Evolutionary conservation across 75 land plant species (phyloP).

Genomic region (Gnetum montanum): DNA sequence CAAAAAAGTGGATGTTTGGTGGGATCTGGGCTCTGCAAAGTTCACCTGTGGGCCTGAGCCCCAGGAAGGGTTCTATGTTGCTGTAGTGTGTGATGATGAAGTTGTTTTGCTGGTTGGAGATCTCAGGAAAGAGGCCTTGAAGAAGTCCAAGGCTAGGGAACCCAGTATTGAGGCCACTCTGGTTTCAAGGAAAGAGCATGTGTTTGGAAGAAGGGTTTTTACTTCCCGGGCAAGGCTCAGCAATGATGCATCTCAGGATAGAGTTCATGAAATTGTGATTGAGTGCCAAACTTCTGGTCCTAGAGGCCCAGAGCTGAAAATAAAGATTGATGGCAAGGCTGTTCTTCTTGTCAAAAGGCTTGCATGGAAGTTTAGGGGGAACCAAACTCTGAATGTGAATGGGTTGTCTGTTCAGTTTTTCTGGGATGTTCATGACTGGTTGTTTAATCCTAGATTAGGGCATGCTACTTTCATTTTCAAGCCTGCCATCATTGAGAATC

Average conservation of each 20-base stretch:
- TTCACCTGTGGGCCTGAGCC: constrained; percentile 18
- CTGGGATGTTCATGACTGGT: constrained; percentile 84
- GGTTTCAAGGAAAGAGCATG: constrained; percentile 46
- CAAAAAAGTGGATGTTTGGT: constrained; percentile 19
- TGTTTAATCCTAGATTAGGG: constrained; percentile 38
- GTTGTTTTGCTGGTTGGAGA: constrained; percentile 56
- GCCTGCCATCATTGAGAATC: constrained; percentile 7
- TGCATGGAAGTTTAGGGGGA: constrained; percentile 76
- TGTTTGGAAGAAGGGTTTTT: constrained; percentile 44
- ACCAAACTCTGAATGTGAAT: constrained; percentile 46
- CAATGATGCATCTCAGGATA: constrained; percentile 13
- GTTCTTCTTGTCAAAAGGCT: constrained; percentile 43
- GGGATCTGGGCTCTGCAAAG: constrained; percentile 19
- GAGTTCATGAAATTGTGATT: constrained; percentile 51
- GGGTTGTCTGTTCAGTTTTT: constrained; percentile 49
- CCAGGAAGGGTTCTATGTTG: constrained; percentile 41
- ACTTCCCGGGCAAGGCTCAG: constrained; percentile 29
- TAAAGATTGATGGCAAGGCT: constrained; percentile 59
- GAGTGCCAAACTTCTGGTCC: constrained; percentile 38
- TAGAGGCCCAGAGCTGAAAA: constrained; percentile 57
- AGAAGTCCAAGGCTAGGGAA: constrained; percentile 35
- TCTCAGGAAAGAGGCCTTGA: constrained; percentile 41
- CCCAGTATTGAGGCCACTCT: constrained; percentile 24
- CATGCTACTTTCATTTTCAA: constrained; percentile 54
- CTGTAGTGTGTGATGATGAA: constrained; percentile 38